These are phyloP conservation scores for Aspergillus fructus DNA, from an alignment of 2,329 filamentous ascomycete species.

Conservation along the genomic window DNA sequence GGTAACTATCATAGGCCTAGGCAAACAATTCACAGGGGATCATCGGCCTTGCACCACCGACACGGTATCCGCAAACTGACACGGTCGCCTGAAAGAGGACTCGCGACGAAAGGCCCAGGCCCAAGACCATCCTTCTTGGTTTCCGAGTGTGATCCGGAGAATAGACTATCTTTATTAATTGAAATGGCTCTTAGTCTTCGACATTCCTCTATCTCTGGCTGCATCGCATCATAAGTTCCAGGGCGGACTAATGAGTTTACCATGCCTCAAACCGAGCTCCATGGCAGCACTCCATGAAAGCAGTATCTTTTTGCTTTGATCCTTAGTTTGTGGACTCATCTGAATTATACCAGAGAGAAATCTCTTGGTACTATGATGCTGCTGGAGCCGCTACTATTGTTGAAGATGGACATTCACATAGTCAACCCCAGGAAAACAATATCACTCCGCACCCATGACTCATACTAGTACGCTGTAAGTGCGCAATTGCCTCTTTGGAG, in stretches of 20 bases:
- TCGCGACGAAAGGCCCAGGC: slow-evolving; percentile 20
- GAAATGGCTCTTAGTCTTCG: background rate
- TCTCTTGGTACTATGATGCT: background rate
- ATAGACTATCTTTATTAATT: background rate
- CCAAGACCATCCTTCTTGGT: background rate
- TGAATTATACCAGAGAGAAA: background rate
- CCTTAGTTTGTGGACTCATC: too few species aligned
- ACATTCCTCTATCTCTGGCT: background rate
- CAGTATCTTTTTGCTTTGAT: background rate
- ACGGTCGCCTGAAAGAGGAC: slow-evolving; percentile 40
- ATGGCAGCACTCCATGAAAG: background rate
- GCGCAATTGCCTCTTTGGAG: background rate
- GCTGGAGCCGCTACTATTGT: background rate
- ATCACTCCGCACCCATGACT: background rate
- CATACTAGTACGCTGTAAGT: background rate
- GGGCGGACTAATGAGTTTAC: background rate
- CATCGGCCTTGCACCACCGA: slow-evolving; percentile 43
- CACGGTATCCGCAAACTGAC: slow-evolving; percentile 28
- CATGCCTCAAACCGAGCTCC: background rate
- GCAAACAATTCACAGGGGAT: slow-evolving; percentile 43
- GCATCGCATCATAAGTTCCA: background rate
- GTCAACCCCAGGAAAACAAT: background rate
- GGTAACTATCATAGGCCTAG: slow-evolving; percentile 45
- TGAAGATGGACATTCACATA: background rate
- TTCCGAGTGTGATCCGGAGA: background rate